Base-by-base conservation (phyloP, 106 monocot genomes). In the Alisma plantagoaquatica region DNA sequence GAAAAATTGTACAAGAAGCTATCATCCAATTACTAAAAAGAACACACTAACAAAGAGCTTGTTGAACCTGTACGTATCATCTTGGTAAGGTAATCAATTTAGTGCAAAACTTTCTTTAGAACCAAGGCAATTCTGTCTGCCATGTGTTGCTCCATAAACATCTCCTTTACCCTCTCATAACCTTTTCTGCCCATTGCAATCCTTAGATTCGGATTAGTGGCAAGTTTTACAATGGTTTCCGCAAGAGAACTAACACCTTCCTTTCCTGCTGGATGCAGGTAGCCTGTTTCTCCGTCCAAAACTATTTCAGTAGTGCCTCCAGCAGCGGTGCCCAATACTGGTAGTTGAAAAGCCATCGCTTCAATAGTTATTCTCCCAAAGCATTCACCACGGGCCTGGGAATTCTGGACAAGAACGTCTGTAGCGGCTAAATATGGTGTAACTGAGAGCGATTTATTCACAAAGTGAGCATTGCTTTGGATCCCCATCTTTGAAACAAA, bases 331-430 rank as follows among this genome's bases (percentile, higher is more conserved):
- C 96, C 89, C 76, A 98, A 54, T 11, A 98, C 76, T n/a, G 96
- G 96, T 49, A 98, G 73, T 81, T 98, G 76, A 75, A 98, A 98
- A 61, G 89, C 84, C 96, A 96, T 96, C 15, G 96, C 96, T 89
- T 96, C 96, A 52, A 96, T 96, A 3, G 89, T 89, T 64, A 96
- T 96, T 59, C 96, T 80, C 38, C 96, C 96, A 77, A 96, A 96
- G 73, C 96, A 96, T 63, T 96, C 96, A 62, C 89, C 96, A 41
- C 89, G 81, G 35, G 78, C 89, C 89, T 98, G 94, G 56, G 96
- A 98, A 24, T 98, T 98, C 44, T 98, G 96, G 25, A 89, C 81
- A 59, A 98, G 84, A 51, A 89, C 84, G 72, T 98, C 96, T 21
- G 79, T 84, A 19, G 96, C 96, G 53, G 96, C 84, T 60, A 98